Evolutionary conservation across 495 filamentous ascomycete genomes (phyloP), one percentile per base, ranked within the genome.

Genomic region (Cercophora newfieldiana): DNA sequence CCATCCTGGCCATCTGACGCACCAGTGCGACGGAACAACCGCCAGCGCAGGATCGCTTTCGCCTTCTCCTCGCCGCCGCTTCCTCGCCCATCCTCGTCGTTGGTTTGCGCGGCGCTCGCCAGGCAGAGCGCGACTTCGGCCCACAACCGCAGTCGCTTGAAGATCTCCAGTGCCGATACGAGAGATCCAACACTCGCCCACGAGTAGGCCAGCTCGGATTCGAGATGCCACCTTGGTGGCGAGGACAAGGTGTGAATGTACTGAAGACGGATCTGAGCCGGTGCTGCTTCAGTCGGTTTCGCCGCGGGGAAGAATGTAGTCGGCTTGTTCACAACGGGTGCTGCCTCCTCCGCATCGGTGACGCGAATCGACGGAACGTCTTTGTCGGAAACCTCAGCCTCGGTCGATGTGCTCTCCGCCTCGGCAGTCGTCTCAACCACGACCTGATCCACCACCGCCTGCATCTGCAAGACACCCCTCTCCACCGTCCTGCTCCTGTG

Each of bases 361-460:
- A 86, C 67, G 61, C 75, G 65, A 24, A 85, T 82, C 47, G 69
- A 44, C 0, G 82, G 82, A 5, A 83, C 37, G 0, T 69, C 70
- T 3, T 33, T 19, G 33, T 78, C 72, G 18, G 72, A 63, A 16
- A 16, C 64, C 18, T 67, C 62, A 16, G 37, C 2, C 18, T 44
- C 7, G 0, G 56, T 25, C 7, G 63, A 26, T 21, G 54, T 33
- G 37, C 21, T 29, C 10, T 65, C 49, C 25, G 75, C 65, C 50
- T 68, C 50, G 3, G 81, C 77, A 2, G 88, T 84, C 0, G 94
- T 98, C 58, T 97, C 94, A 0, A 91, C 91, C 63, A 99, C 88
- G 61, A 99, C 89, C 69, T 99, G 95, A 66, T 99, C 95, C 30
- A 97, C 94, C 14, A 99, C 85, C 1, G 93, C 94, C 79, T 99